These are phyloP conservation scores for Gentiana dahurica DNA, from an alignment of 257 asterid genomes.

Conservation along the genomic window DNA sequence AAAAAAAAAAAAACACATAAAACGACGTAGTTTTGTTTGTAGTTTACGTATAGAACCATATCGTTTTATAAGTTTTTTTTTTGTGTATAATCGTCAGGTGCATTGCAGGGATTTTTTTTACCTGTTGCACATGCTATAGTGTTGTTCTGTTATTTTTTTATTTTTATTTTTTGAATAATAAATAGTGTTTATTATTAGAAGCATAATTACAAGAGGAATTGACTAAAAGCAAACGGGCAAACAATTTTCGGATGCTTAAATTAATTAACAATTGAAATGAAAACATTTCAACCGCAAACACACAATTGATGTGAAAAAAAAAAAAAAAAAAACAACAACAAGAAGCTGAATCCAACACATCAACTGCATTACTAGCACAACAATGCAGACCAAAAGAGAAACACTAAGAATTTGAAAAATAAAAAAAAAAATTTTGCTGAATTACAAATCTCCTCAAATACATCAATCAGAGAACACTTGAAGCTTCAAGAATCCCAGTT, in stretches of 20 bases:
- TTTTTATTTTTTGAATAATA: no score
- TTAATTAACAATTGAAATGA: neutral
- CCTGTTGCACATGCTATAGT: no score
- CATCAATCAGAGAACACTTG: slow-evolving; percentile 1
- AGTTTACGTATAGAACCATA: no score
- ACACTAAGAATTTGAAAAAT: neutral
- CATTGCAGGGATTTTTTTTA: no score
- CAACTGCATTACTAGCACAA: slow-evolving; percentile 4
- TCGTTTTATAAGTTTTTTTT: no score
- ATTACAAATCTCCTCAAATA: slow-evolving; percentile 5
- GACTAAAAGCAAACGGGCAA: neutral
- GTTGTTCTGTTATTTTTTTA: no score
- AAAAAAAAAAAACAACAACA: slow-evolving; percentile 11
- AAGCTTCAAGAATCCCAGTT: neutral
- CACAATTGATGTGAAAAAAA: neutral
- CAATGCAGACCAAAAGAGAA: neutral
- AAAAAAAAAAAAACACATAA: no score
- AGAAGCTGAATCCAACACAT: slow-evolving; percentile 7
- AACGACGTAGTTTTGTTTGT: no score
- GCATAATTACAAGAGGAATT: neutral
- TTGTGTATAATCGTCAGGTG: no score
- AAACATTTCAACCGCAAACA: slow-evolving; percentile 12
- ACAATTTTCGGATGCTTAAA: neutral
- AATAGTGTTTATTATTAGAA: no score
- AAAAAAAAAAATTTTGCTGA: neutral